Base-by-base conservation (phyloP, 257 asterid species). In the Rauvolfia tetraphylla region DNA sequence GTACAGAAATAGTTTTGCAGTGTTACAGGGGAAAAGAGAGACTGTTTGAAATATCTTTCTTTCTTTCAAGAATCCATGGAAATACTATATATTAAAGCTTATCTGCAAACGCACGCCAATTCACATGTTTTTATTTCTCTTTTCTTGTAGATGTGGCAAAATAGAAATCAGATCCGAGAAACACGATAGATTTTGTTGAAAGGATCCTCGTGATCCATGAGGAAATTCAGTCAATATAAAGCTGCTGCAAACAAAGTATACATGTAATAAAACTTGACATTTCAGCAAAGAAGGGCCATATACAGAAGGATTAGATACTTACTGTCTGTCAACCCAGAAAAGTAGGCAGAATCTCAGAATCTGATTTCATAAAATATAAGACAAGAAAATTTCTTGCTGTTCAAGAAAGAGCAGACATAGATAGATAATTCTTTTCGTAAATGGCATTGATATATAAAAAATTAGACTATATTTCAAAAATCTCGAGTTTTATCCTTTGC, bases 121-220 rank as follows among this genome's bases (percentile, higher is more conserved):
- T 46, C 51, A 46, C 57, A 51, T 17, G 23, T 51, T 51, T 18
- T 51, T 51, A 3, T 18, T 51, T 36, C 77, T 80, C 71, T 17
- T 75, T 61, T 42, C 78, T 61, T 75, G 51, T 8, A 34, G 48
- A 4, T 46, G 63, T 66, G n/a, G 65, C 42, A 49, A 75, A 5
- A 5, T 4, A 11, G 12, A 31, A 48, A 41, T 62, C 10, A 4
- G 70, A 74, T 31, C 18, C 44, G 31, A 31, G 78, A 74, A 27
- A 39, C 15, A 57, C 39, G 23, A 73, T 73, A 31, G 25, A 44
- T 34, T 5, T 59, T 33, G 12, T 62, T 18, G 15, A 49, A 68
- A 22, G 10, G 4, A 7, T 41, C 25, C 5, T 41, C 71, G n/a
- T 38, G 58, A 31, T 9, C 49, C 59, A 74, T 29, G 31, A 74